Percentiles rank a stretch among this genome's conserved stretches.
Conservation (phyloP, 2,329 filamentous ascomycete species). For the Penicillium concentricum region DNA sequence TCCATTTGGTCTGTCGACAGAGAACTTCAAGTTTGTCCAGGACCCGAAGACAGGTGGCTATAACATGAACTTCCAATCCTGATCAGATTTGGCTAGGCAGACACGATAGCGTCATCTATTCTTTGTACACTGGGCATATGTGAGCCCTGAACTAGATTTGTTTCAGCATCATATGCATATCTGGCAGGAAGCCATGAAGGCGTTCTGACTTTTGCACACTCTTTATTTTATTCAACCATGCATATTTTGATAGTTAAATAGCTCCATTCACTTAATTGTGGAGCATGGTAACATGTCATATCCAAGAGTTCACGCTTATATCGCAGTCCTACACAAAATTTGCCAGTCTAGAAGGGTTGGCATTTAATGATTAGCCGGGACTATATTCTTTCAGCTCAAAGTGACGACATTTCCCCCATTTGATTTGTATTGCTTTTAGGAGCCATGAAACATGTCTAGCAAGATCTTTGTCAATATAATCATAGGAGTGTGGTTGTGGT, state of each 20-base stretch:
- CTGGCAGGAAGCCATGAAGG: constrained; percentile 7
- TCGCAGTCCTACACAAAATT: neutral
- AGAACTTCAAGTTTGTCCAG: constrained; percentile 92
- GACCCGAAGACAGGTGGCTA: constrained; percentile 89
- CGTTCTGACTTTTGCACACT: neutral
- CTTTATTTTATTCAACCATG: neutral
- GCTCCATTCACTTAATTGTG: neutral
- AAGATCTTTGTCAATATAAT: neutral
- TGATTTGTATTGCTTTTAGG: neutral
- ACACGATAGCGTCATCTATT: neutral
- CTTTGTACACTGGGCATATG: neutral
- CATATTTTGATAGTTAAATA: neutral
- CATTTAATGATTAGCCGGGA: neutral
- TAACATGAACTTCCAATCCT: constrained; percentile 76
- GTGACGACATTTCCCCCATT: neutral
- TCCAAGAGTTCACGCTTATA: neutral
- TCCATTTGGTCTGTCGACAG: constrained; percentile 89
- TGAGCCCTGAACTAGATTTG: neutral
- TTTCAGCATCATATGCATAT: neutral
- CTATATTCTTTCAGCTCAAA: neutral
- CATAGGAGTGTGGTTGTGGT: neutral
- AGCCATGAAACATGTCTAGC: neutral
- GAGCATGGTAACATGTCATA: neutral
- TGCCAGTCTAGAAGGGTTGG: neutral
- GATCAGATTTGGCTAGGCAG: neutral